These are phyloP conservation scores for Penicillium macrosclerotiorum DNA, from an alignment of 495 filamentous ascomycete species.

Conservation along the genomic window DNA sequence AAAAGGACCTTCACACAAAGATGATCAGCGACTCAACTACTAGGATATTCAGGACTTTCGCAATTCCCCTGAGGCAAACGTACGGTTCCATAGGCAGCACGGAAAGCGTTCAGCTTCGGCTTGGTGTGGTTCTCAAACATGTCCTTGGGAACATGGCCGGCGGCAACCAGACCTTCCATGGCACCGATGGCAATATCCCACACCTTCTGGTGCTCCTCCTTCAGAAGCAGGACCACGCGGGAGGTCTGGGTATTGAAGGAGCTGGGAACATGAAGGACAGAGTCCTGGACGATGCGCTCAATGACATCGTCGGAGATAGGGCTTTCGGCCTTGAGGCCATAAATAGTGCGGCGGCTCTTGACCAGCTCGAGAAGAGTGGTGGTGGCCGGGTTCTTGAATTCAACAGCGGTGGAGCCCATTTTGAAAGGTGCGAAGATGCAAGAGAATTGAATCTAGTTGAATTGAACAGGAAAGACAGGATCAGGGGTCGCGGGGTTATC, in stretches of 20 bases:
- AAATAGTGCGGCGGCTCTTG: slow-evolving; percentile 46
- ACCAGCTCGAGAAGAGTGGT: slow-evolving; percentile 38
- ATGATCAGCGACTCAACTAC: neutral
- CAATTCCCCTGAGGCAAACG: no score
- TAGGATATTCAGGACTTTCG: no score
- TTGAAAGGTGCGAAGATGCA: slow-evolving; percentile 6
- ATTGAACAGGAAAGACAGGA: neutral
- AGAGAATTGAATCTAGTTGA: neutral
- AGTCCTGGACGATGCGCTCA: slow-evolving; percentile 37
- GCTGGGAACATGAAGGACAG: slow-evolving; percentile 48
- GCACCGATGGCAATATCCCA: slow-evolving; percentile 48
- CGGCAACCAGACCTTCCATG: slow-evolving; percentile 42
- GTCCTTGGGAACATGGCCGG: slow-evolving; percentile 34
- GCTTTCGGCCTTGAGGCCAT: slow-evolving; percentile 45
- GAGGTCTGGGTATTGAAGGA: slow-evolving; percentile 56
- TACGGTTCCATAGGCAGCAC: slow-evolving; percentile 51
- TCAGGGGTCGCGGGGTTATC: neutral
- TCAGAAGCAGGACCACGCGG: slow-evolving; percentile 45
- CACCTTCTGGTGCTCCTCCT: slow-evolving; percentile 52
- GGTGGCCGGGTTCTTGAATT: slow-evolving; percentile 42
- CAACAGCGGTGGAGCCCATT: slow-evolving; percentile 31
- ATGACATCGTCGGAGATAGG: slow-evolving; percentile 41
- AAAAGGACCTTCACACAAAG: slow-evolving; percentile 39
- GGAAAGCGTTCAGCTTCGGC: slow-evolving; percentile 41
- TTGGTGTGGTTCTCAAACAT: slow-evolving; percentile 42